phyloP scores from a whole-genome alignment of 768 basidiomycete genomes.

The Pleurotus ostreatus region DNA sequence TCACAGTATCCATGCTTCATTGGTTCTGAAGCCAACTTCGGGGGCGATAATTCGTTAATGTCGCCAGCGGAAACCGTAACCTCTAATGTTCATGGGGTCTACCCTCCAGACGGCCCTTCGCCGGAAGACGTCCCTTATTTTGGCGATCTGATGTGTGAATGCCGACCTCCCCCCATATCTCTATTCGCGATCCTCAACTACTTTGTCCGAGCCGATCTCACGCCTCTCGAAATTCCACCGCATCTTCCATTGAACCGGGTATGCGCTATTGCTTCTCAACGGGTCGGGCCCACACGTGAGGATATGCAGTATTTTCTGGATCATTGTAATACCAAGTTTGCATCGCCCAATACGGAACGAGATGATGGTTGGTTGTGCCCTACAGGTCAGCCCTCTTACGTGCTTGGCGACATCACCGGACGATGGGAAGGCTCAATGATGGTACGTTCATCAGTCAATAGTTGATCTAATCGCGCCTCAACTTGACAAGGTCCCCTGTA shows the following conservation, averaged over 20 bases:
- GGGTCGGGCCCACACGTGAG: constrained; percentile 39
- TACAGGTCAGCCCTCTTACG: constrained; percentile 25
- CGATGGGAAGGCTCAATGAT: constrained; percentile 47
- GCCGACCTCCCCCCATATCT: constrained; percentile 38
- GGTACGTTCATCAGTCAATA: constrained; percentile 23
- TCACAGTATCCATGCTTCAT: constrained; percentile 39
- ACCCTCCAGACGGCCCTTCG: constrained; percentile 24
- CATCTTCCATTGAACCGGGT: constrained; percentile 32
- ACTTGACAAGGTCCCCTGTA: constrained; percentile 30
- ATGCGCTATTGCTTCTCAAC: constrained; percentile 24
- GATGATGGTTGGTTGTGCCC: not conserved
- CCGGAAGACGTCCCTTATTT: constrained; percentile 37
- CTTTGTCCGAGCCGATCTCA: constrained; percentile 37
- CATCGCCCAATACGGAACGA: constrained; percentile 14
- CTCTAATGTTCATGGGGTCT: constrained; percentile 19
- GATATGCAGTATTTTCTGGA: constrained; percentile 40
- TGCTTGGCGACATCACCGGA: constrained; percentile 41
- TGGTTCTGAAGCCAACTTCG: constrained; percentile 30
- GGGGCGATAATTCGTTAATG: constrained; percentile 9
- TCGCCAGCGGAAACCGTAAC: constrained; percentile 11
- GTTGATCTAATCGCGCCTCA: not conserved
- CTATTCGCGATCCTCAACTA: constrained; percentile 45
- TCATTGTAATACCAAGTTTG: constrained; percentile 38
- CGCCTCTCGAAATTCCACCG: constrained; percentile 30
- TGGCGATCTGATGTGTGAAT: constrained; percentile 26